Evolutionary conservation across 805 yeast species (phyloP).

Genomic region (Starmerella potacharoeniae): DNA sequence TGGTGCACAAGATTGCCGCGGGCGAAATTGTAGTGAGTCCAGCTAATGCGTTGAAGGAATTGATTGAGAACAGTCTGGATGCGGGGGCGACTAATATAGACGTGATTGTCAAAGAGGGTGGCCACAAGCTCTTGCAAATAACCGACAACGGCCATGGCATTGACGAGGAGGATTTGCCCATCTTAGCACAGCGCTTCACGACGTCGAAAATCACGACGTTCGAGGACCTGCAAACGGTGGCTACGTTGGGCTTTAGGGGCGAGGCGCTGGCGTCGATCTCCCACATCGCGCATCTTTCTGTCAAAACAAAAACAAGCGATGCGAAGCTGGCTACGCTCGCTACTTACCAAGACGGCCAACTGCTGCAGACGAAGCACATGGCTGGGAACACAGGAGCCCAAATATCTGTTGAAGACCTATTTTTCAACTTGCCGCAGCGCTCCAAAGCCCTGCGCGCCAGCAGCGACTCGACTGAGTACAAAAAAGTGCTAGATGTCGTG

Average conservation of each 20-base stretch:
- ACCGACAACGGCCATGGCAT: slow-evolving; percentile 88
- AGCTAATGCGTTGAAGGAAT: slow-evolving; percentile 84
- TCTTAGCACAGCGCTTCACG: slow-evolving; percentile 85
- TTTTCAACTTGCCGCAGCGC: slow-evolving; percentile 78
- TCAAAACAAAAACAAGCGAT: slow-evolving; percentile 55
- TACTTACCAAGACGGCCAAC: slow-evolving; percentile 54
- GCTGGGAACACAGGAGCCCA: slow-evolving; percentile 89
- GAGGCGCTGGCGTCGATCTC: slow-evolving; percentile 94
- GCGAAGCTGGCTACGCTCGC: slow-evolving; percentile 62
- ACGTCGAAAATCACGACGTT: slow-evolving; percentile 70
- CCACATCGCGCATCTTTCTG: slow-evolving; percentile 72
- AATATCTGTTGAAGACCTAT: slow-evolving; percentile 73
- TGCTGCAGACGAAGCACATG: slow-evolving; percentile 45
- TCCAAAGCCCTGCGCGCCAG: slow-evolving; percentile 40
- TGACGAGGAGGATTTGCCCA: slow-evolving; percentile 49
- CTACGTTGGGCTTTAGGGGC: slow-evolving; percentile 90
- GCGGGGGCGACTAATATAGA: slow-evolving; percentile 69
- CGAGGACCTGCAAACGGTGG: slow-evolving; percentile 59
- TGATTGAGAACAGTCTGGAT: slow-evolving; percentile 85
- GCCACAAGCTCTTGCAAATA: slow-evolving; percentile 72
- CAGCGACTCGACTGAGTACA: slow-evolving; percentile 43
- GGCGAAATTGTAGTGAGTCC: slow-evolving; percentile 95
- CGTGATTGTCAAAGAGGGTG: slow-evolving; percentile 81
- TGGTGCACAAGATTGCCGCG: slow-evolving; percentile 87
- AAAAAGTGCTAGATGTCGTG: slow-evolving; percentile 67